Percentiles rank a stretch among this genome's conserved stretches.
Evolutionary conservation across 2,329 filamentous ascomycete species (phyloP).

Genomic region (Alternaria arbusti): DNA sequence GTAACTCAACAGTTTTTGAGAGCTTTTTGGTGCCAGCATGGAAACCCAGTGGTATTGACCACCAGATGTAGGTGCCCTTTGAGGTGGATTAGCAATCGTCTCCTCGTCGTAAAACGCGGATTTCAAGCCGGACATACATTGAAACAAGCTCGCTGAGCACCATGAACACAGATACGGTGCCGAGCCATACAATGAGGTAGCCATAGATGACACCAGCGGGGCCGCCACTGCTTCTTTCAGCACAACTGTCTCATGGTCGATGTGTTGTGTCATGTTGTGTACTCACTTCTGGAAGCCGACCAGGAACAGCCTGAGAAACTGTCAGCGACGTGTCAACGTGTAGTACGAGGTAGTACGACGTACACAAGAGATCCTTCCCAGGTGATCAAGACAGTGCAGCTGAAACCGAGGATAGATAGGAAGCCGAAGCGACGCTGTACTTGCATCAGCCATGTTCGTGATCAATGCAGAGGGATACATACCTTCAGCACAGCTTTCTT

Average conservation of each 20-base stretch:
- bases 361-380: constrained; percentile 38
- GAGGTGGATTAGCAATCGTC: not conserved
- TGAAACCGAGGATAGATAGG: constrained; percentile 34
- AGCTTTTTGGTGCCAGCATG: constrained; percentile 48
- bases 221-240: constrained; percentile 29
- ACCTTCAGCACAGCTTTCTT: constrained; percentile 35
- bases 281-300: constrained; percentile 28
- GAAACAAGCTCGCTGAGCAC: constrained; percentile 43
- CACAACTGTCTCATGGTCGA: not conserved
- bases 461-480: not conserved
- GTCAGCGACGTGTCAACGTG: constrained; percentile 10
- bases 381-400: constrained; percentile 36
- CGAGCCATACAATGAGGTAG: constrained; percentile 37
- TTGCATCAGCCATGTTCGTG: not conserved
- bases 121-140: constrained; percentile 25
- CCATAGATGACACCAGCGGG: constrained; percentile 40
- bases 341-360: not conserved
- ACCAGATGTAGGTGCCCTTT: constrained; percentile 37
- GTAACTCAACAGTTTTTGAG: constrained; percentile 52
- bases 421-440: constrained; percentile 35
- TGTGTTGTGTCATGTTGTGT: not conserved
- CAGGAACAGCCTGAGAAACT: constrained; percentile 19
- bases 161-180: constrained; percentile 36
- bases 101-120: not conserved
- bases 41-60: constrained; percentile 48